A percentile compares a stretch with the other conserved stretches of the same genome.
phyloP scores from a whole-genome alignment of 179 eudicot genomes.

The Corrigiola litoralis region DNA sequence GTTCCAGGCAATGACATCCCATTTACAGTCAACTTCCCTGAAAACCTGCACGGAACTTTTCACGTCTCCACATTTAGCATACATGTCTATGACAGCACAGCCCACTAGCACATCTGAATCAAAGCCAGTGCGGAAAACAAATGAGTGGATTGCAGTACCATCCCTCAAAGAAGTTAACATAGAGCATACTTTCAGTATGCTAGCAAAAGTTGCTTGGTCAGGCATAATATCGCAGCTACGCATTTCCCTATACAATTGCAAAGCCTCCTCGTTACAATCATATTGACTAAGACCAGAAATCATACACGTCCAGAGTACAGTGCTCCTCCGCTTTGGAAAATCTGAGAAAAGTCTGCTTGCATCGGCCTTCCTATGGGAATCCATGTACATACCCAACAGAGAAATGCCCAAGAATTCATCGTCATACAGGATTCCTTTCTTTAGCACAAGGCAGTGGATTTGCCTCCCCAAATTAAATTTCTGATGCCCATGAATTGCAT shows the following conservation, averaged over 20 bases:
- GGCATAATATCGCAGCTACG: constrained; percentile 51
- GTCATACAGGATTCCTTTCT: constrained; percentile 41
- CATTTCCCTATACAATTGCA: constrained; percentile 59
- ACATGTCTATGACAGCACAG: constrained; percentile 89
- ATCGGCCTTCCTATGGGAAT: constrained; percentile 36
- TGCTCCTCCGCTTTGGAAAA: constrained; percentile 53
- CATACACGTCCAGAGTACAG: constrained; percentile 76
- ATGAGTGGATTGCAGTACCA: constrained; percentile 65
- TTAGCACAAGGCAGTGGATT: constrained; percentile 56
- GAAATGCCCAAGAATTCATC: constrained; percentile 72
- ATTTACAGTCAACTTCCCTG: constrained; percentile 50
- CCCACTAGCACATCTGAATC: constrained; percentile 58
- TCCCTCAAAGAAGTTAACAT: constrained; percentile 50
- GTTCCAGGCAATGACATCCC: constrained; percentile 79
- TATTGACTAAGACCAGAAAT: constrained; percentile 76
- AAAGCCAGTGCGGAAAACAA: constrained; percentile 57
- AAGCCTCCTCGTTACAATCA: constrained; percentile 52
- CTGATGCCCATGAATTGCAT: constrained; percentile 41
- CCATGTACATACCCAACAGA: constrained; percentile 69
- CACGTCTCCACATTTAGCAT: constrained; percentile 87
- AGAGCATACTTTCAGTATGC: constrained; percentile 76
- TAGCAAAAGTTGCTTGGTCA: constrained; percentile 90
- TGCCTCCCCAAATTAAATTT: constrained; percentile 55
- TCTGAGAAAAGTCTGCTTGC: constrained; percentile 56
- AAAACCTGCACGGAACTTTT: constrained; percentile 62